A percentile compares a stretch with the other conserved stretches of the same genome.
These are phyloP conservation scores for Gossypium sturtianum DNA, from an alignment of 345 rosid species.

Conservation along the genomic window DNA sequence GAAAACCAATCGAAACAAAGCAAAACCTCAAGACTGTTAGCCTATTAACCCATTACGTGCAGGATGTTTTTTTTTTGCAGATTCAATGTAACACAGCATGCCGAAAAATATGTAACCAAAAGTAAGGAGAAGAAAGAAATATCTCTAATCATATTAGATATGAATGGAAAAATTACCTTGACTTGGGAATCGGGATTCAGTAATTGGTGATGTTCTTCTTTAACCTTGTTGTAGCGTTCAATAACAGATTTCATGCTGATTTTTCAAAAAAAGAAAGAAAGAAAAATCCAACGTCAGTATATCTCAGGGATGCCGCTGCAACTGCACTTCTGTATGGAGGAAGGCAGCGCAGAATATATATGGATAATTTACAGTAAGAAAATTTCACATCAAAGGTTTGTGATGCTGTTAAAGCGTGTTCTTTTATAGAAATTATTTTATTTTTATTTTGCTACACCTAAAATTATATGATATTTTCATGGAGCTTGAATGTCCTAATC, in stretches of 20 bases:
- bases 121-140: background rate
- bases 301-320: background rate
- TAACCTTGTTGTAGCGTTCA: constrained; percentile 57
- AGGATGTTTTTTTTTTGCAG: background rate
- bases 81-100: background rate
- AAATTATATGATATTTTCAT: no score
- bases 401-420: no score
- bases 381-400: no score
- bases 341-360: background rate
- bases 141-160: no score
- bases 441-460: no score
- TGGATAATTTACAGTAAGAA: background rate
- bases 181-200: constrained; percentile 54
- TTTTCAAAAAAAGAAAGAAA: background rate
- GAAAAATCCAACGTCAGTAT: background rate
- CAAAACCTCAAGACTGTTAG: background rate
- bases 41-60: no score
- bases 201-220: constrained; percentile 49
- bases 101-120: background rate
- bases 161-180: constrained; percentile 40
- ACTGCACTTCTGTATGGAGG: background rate
- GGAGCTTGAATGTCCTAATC: no score
- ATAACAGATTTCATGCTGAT: constrained; percentile 56
- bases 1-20: background rate
- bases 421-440: no score